Conservation (phyloP, 2,329 filamentous ascomycete genomes). For the Talaromyces albobiverticillius region DNA sequence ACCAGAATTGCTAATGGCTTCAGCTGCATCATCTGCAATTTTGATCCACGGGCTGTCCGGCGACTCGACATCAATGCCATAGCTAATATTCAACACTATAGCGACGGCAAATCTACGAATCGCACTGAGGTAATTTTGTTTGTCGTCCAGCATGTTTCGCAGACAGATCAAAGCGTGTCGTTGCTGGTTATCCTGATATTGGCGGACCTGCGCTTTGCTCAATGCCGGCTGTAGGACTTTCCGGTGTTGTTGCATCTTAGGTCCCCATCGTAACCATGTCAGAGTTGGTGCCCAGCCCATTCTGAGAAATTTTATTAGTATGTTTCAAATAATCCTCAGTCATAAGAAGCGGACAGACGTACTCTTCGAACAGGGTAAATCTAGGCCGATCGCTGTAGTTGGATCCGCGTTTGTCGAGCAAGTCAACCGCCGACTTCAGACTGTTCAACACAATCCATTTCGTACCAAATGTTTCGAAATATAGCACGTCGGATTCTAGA, state of each 20-base stretch:
- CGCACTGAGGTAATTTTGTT: background rate
- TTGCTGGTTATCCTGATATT: conserved; percentile 3
- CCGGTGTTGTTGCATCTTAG: conserved; percentile 3
- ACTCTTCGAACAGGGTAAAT: conserved; percentile 6
- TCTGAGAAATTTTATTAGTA: background rate
- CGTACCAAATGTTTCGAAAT: conserved; percentile 1
- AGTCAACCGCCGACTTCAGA: conserved; percentile 1
- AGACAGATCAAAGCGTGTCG: background rate
- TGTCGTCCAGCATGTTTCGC: background rate
- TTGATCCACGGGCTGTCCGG: background rate
- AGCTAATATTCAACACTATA: conserved; percentile 5
- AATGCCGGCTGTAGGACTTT: conserved; percentile 8
- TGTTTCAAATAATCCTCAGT: background rate
- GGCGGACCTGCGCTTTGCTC: conserved; percentile 1
- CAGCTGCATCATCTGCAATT: conserved; percentile 3
- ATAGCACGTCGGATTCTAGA: conserved; percentile 7
- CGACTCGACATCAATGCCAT: conserved; percentile 5
- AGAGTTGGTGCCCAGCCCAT: conserved; percentile 8
- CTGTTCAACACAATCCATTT: conserved; percentile 7
- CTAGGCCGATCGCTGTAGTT: conserved; percentile 5
- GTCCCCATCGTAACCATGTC: conserved; percentile 5
- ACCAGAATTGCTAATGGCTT: conserved; percentile 8
- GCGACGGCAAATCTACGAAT: conserved; percentile 3
- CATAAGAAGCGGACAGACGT: too few species aligned
- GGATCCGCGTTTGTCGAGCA: conserved; percentile 5